A percentile compares a stretch with the other conserved stretches of the same genome.
These are phyloP conservation scores for Fusarium robinianum DNA, from an alignment of 2,329 filamentous ascomycete species.

Conservation along the genomic window DNA sequence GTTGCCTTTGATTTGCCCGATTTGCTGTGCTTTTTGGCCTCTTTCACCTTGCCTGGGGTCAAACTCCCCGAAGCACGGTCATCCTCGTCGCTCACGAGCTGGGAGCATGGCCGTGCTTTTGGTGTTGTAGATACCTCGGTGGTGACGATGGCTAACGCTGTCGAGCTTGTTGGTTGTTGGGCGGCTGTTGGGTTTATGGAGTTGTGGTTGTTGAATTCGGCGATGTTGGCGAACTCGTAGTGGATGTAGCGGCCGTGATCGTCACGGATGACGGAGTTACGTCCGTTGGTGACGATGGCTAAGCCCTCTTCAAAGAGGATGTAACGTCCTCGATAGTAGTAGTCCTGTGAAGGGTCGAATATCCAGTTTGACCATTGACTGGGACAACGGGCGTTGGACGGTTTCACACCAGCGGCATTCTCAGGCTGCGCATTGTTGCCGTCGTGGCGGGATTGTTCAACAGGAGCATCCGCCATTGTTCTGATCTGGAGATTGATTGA, in stretches of 20 bases:
- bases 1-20: no score
- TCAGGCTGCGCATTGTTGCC: no score
- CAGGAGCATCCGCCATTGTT: not conserved
- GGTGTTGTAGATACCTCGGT: not conserved
- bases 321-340: slow-evolving; percentile 33
- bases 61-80: slow-evolving; percentile 7
- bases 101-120: not conserved
- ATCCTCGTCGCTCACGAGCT: slow-evolving; percentile 4
- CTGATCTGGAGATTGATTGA: no score
- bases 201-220: slow-evolving; percentile 4
- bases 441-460: not conserved
- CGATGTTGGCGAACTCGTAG: slow-evolving; percentile 29
- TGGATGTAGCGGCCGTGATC: slow-evolving; percentile 27
- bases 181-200: not conserved
- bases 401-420: no score
- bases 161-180: not conserved
- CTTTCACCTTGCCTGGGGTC: not conserved
- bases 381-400: not conserved
- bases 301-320: slow-evolving; percentile 24
- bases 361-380: slow-evolving; percentile 28
- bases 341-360: slow-evolving; percentile 14
- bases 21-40: not conserved
- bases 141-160: not conserved
- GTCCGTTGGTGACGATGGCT: slow-evolving; percentile 18
- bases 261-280: slow-evolving; percentile 28